These are phyloP conservation scores for Phytophthora hibernalis DNA, from an alignment of 352 stramenopile species.

Conservation along the genomic window DNA sequence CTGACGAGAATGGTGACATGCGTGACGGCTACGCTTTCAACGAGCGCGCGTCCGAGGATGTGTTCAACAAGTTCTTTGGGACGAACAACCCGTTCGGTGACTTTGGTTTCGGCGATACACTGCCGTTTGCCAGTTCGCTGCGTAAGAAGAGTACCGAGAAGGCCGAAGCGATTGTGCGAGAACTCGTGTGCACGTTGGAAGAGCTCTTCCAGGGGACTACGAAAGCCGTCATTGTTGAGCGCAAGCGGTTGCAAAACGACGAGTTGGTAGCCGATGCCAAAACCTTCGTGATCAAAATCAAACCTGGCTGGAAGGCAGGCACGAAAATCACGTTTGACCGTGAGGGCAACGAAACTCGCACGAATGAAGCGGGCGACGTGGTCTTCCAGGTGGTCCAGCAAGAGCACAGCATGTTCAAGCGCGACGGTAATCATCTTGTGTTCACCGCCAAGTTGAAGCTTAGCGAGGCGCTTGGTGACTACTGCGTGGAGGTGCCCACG, in stretches of 20 bases:
- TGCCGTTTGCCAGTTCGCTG: slow-evolving; percentile 83
- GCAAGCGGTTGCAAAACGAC: slow-evolving; percentile 80
- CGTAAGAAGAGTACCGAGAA: slow-evolving; percentile 82
- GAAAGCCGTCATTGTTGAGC: slow-evolving; percentile 89
- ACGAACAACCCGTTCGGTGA: slow-evolving; percentile 92
- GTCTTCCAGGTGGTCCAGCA: slow-evolving; percentile 93
- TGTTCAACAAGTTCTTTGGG: slow-evolving; percentile 94
- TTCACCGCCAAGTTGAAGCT: slow-evolving; percentile 95
- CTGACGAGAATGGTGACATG: slow-evolving; percentile 77
- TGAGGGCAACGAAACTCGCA: slow-evolving; percentile 91
- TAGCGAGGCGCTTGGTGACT: slow-evolving; percentile 95
- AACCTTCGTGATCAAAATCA: slow-evolving; percentile 91
- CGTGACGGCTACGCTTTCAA: slow-evolving; percentile 91
- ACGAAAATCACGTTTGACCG: slow-evolving; percentile 97
- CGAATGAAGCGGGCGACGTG: slow-evolving; percentile 94
- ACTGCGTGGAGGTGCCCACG: slow-evolving; percentile 94
- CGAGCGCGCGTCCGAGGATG: slow-evolving; percentile 88
- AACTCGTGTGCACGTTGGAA: slow-evolving; percentile 88
- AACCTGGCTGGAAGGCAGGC: slow-evolving; percentile 94
- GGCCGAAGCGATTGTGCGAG: slow-evolving; percentile 66
- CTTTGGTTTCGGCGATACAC: slow-evolving; percentile 90
- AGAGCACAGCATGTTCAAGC: slow-evolving; percentile 86
- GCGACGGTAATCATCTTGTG: slow-evolving; percentile 93
- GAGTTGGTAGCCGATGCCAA: slow-evolving; percentile 84
- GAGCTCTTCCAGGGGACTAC: slow-evolving; percentile 92